phyloP scores from a whole-genome alignment of 2,329 filamentous ascomycete species.

The Colletotrichum sp. region DNA sequence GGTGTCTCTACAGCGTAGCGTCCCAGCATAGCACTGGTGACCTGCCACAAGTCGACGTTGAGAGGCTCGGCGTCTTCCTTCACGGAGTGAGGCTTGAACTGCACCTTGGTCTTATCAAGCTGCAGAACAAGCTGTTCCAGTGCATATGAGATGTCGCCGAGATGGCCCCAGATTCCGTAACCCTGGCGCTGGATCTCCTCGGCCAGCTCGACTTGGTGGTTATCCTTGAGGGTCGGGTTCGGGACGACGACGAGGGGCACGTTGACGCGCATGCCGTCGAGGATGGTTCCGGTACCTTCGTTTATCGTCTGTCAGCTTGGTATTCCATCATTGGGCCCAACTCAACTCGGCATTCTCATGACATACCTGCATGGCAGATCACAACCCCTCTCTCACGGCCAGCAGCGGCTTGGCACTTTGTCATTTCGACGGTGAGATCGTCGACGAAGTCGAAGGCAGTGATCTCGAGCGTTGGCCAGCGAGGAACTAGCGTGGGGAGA shows the following conservation, averaged over 20 bases:
- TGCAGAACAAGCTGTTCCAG: conserved; percentile 19
- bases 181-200: conserved; percentile 74
- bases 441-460: conserved; percentile 71
- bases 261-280: conserved; percentile 78
- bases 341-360: background rate
- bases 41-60: conserved; percentile 17
- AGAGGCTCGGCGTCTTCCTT: background rate
- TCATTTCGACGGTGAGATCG: conserved; percentile 66
- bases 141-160: conserved; percentile 19
- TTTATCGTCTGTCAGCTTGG: background rate
- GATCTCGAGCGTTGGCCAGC: conserved; percentile 51
- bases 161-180: conserved; percentile 65
- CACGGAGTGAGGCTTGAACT: conserved; percentile 13
- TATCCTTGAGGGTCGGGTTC: conserved; percentile 81
- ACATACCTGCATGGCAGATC: conserved; percentile 86
- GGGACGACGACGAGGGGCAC: conserved; percentile 88
- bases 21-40: conserved; percentile 15
- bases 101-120: conserved; percentile 13
- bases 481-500: conserved; percentile 22
- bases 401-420: conserved; percentile 51
- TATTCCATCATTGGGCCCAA: background rate
- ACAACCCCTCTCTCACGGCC: conserved; percentile 70
- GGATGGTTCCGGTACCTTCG: conserved; percentile 85
- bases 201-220: conserved; percentile 91
- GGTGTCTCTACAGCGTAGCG: background rate